These are phyloP conservation scores for Rosa rugosa DNA, from an alignment of 306 rosid genomes.

Conservation along the genomic window DNA sequence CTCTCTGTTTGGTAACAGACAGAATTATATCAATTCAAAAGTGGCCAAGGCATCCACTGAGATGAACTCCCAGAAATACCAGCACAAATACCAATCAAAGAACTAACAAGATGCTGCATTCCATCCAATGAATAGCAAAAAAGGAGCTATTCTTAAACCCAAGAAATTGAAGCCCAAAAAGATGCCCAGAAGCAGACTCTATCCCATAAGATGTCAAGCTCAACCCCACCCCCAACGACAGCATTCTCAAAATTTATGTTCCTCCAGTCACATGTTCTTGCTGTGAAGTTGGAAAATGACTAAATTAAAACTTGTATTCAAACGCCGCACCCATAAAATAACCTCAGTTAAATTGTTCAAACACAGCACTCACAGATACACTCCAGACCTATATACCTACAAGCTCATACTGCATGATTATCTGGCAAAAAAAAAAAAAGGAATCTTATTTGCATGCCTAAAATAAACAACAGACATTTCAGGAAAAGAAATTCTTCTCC, in stretches of 20 bases:
- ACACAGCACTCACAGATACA: background rate
- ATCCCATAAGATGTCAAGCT: background rate
- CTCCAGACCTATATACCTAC: background rate
- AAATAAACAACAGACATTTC: background rate
- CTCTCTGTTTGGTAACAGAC: background rate
- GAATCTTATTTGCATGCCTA: background rate
- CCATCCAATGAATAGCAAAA: background rate
- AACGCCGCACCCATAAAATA: no score
- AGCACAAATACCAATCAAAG: background rate
- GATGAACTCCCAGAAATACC: background rate
- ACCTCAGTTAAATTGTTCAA: background rate
- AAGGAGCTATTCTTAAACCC: background rate
- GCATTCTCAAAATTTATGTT: background rate
- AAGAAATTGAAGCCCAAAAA: background rate
- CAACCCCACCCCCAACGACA: background rate
- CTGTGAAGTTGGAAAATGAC: background rate
- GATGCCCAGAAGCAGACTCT: background rate
- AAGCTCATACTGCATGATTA: background rate
- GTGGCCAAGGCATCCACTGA: background rate
- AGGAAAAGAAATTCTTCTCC: background rate
- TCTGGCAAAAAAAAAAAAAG: background rate
- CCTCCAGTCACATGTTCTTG: background rate
- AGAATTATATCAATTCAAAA: background rate
- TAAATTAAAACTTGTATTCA: background rate
- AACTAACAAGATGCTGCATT: background rate